Percentiles rank a stretch among this genome's conserved stretches.
Conservation (phyloP, 805 yeast genomes). For the Ogataea methanolica region DNA sequence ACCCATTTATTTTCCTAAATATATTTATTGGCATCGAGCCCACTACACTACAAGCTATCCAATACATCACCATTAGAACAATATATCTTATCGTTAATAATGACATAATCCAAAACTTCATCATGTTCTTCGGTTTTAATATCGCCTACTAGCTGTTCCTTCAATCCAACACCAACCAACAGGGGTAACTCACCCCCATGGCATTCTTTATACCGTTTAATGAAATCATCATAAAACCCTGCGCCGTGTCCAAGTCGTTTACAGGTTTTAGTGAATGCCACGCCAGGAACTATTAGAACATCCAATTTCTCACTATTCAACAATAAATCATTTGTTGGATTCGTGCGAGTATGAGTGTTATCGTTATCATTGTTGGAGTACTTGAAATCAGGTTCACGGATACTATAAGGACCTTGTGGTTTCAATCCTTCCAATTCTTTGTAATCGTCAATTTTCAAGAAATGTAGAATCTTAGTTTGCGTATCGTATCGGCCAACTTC, state of each 20-base stretch:
- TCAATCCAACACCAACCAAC: slow-evolving; percentile 61
- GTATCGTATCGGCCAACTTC: slow-evolving; percentile 20
- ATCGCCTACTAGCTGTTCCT: slow-evolving; percentile 49
- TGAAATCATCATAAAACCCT: slow-evolving; percentile 83
- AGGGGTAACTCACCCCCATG: slow-evolving; percentile 33
- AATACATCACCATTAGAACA: neutral
- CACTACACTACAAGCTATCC: neutral
- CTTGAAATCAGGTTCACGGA: slow-evolving; percentile 58
- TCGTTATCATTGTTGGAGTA: slow-evolving; percentile 4
- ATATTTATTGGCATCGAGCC: slow-evolving; percentile 5
- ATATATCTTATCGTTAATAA: slow-evolving; percentile 35
- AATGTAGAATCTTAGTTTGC: slow-evolving; percentile 46
- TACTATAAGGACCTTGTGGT: slow-evolving; percentile 65
- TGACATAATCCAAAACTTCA: slow-evolving; percentile 49
- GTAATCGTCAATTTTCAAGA: slow-evolving; percentile 44
- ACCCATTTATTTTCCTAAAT: neutral
- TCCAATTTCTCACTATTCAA: slow-evolving; percentile 40
- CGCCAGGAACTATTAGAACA: slow-evolving; percentile 76
- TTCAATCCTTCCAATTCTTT: slow-evolving; percentile 40
- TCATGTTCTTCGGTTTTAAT: slow-evolving; percentile 57
- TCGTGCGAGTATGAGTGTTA: neutral
- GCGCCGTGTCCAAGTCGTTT: slow-evolving; percentile 85
- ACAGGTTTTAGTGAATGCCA: slow-evolving; percentile 56
- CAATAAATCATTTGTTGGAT: slow-evolving; percentile 20
- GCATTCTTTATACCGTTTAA: slow-evolving; percentile 41